Evolutionary conservation across 176 grass and related monocot species (phyloP), one percentile per base, ranked within the genome.

Genomic region (Otatea glauca): DNA sequence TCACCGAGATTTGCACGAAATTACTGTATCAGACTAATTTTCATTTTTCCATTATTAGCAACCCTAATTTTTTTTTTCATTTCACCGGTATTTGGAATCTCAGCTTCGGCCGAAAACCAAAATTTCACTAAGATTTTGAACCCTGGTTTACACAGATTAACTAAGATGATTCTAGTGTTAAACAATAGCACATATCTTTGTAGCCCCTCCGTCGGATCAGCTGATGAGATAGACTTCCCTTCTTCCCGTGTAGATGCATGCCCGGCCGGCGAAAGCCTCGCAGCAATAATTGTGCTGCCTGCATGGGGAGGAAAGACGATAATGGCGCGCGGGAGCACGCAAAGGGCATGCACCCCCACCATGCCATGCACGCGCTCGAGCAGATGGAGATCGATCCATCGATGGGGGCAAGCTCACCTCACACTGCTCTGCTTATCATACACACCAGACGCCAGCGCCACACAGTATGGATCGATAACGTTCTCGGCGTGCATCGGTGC

Each of bases 241-340:
- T 29, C 29, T 29, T 29, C 29, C 29, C 29, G 15, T 66, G 12
- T 18, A 18, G 39, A 41, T 55, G 15, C 64, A 38, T 23, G 37
- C 15, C 50, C 51, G 9, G 14, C 9, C 79, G 39, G 50, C 14
- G 17, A 79, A 65, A 68, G 45, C 7, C 47, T 13, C 32, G 20
- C 48, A 38, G 72, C 62, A 83, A 89, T 92, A 75, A 92, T 92
- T 47, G n/a, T 89, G 90, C 75, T 47, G 79, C 56, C 44, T 78
- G 86, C 58, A 69, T 69, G 77, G 85, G 78, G 65, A 81, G 78
- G 86, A 82, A 68, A 87, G 82, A 43, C 60, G 70, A 38, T 10
- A 10, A 51, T 12, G 56, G 68, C 41, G 76, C 9, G 20, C 5
- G 3, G 65, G 51, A 20, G 16, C 80, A 82, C 53, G 38, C 68